Conservation (phyloP, 768 basidiomycete species). For the Serpula lacrymans region DNA sequence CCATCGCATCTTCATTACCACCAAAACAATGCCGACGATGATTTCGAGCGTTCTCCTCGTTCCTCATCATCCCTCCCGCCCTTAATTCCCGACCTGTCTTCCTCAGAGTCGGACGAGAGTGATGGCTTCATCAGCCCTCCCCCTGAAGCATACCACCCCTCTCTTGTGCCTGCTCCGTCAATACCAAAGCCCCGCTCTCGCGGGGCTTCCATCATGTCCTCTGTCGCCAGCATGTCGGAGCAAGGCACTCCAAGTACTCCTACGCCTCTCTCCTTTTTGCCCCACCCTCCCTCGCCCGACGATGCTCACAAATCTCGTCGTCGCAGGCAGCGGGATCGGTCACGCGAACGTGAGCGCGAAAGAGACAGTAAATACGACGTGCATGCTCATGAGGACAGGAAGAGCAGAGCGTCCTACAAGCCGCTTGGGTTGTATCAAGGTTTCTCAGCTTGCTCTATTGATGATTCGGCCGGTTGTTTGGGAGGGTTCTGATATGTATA, state of each 20-base stretch:
- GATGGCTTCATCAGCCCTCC: conserved; percentile 46
- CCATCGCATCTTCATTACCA: conserved; percentile 6
- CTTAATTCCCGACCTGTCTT: conserved; percentile 60
- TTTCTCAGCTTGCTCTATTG: conserved; percentile 2
- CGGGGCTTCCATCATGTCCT: conserved; percentile 7
- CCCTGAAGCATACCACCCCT: conserved; percentile 15
- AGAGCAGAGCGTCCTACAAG: conserved; percentile 6
- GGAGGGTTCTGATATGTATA: conserved; percentile 12
- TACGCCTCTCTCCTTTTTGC: conserved; percentile 6
- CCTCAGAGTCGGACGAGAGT: conserved; percentile 61
- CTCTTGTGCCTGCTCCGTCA: conserved; percentile 9
- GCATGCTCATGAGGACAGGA: conserved; percentile 6
- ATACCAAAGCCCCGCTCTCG: conserved; percentile 13
- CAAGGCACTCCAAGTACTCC: conserved; percentile 3
- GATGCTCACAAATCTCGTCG: conserved; percentile 10
- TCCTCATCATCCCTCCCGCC: conserved; percentile 33
- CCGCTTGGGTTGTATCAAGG: conserved; percentile 2
- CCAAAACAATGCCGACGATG: conserved; percentile 6
- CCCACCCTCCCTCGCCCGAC: conserved; percentile 5
- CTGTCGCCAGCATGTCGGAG: neutral
- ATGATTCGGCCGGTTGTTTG: conserved; percentile 10
- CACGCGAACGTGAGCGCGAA: conserved; percentile 9
- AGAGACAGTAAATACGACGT: conserved; percentile 5
- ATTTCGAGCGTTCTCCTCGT: conserved; percentile 11
- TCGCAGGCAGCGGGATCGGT: conserved; percentile 11